These are phyloP conservation scores for Colletotrichum kahawae DNA, from an alignment of 2,329 filamentous ascomycete species.

Conservation along the genomic window DNA sequence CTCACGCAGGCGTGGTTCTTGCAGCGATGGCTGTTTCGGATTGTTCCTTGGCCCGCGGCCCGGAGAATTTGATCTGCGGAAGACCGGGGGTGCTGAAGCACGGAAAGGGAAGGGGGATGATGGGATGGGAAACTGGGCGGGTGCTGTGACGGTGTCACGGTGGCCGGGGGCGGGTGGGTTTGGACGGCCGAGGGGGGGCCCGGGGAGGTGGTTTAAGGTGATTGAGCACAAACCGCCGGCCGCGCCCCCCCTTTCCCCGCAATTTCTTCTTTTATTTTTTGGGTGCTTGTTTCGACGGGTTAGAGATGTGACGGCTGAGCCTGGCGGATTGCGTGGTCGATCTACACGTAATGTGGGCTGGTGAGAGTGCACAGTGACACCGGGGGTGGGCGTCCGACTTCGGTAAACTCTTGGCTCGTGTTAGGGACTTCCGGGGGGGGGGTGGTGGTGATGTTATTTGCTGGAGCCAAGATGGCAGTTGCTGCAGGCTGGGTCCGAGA, in stretches of 20 bases:
- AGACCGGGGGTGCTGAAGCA: not conserved
- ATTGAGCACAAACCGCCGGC: not conserved
- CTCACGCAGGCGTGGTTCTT: not conserved
- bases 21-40: slow-evolving; percentile 7
- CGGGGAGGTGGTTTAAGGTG: not conserved
- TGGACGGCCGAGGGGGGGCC: too few species aligned
- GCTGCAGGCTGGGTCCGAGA: not conserved
- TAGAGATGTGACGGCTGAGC: slow-evolving; percentile 4
- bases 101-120: not conserved
- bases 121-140: not conserved
- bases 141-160: not conserved
- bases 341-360: not conserved
- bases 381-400: not conserved
- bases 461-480: not conserved
- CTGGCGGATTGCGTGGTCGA: not conserved
- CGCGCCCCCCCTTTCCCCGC: not conserved
- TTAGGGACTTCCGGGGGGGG: not conserved
- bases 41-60: not conserved
- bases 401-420: not conserved
- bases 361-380: not conserved
- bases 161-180: not conserved
- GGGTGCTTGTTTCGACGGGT: not conserved
- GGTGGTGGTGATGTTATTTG: not conserved
- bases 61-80: not conserved
- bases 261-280: not conserved